Percentiles rank a stretch among this genome's conserved stretches.
phyloP scores from a whole-genome alignment of 1,284 basidiomycete species.

The Heimioporus punctisporus region DNA sequence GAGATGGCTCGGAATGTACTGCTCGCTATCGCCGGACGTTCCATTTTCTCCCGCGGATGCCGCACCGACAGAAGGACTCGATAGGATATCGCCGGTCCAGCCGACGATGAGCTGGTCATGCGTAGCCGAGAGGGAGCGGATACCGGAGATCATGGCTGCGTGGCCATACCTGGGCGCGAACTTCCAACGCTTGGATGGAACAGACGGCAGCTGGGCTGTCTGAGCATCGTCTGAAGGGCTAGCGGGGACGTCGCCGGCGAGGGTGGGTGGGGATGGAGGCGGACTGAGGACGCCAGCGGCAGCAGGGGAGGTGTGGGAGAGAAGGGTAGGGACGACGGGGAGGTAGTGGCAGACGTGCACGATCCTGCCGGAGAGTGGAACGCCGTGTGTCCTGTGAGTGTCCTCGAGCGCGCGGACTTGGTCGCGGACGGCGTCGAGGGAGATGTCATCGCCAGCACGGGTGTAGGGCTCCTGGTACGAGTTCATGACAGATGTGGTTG shows the following conservation, averaged over 20 bases:
- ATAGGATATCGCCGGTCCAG: conserved; percentile 89
- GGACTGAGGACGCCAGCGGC: conserved; percentile 61
- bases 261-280: conserved; percentile 65
- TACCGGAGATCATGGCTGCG: conserved; percentile 95
- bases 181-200: conserved; percentile 57
- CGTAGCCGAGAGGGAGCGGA: conserved; percentile 79
- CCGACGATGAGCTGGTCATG: conserved; percentile 94
- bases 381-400: conserved; percentile 66
- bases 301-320: conserved; percentile 46
- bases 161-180: conserved; percentile 87
- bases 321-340: conserved; percentile 65
- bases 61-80: conserved; percentile 34
- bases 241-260: conserved; percentile 44
- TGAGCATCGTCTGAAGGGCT: conserved; percentile 23
- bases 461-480: conserved; percentile 47
- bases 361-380: conserved; percentile 81
- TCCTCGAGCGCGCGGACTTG: conserved; percentile 69
- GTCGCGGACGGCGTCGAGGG: conserved; percentile 56
- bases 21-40: conserved; percentile 11
- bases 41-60: conserved; percentile 20
- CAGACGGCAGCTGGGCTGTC: conserved; percentile 12
- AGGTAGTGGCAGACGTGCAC: conserved; percentile 89
- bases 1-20: conserved; percentile 39
- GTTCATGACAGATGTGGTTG: conserved; percentile 39
- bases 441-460: conserved; percentile 38